These are phyloP conservation scores for Seiridium unicorne DNA, from an alignment of 2,329 filamentous ascomycete species.

Conservation along the genomic window DNA sequence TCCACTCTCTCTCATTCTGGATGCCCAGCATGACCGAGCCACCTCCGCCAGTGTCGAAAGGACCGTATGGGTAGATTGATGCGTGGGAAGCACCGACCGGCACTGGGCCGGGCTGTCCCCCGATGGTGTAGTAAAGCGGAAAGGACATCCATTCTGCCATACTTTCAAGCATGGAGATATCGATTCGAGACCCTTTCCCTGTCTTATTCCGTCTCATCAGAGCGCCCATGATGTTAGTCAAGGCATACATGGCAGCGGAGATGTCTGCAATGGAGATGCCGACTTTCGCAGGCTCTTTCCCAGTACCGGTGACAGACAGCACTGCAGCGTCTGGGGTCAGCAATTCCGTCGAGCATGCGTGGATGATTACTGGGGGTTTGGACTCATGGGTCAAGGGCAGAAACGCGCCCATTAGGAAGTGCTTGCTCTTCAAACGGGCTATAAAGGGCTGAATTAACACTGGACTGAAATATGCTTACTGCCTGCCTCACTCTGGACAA, in stretches of 20 bases:
- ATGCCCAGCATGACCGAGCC: slow-evolving; percentile 54
- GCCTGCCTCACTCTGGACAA: slow-evolving; percentile 52
- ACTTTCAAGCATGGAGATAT: slow-evolving; percentile 57
- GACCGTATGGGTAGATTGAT: slow-evolving; percentile 55
- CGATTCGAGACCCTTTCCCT: slow-evolving; percentile 45
- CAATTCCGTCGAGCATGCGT: no score
- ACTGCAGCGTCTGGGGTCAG: slow-evolving; percentile 16
- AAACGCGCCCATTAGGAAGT: no score
- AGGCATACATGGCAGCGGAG: slow-evolving; percentile 50
- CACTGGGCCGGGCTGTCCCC: slow-evolving; percentile 39
- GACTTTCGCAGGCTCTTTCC: slow-evolving; percentile 44
- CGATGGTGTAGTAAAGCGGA: slow-evolving; percentile 51
- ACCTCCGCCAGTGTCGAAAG: slow-evolving; percentile 46
- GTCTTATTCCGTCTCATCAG: slow-evolving; percentile 47
- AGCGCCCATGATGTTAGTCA: slow-evolving; percentile 48
- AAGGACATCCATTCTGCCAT: slow-evolving; percentile 61
- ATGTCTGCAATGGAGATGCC: slow-evolving; percentile 56
- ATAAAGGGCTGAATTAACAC: no score
- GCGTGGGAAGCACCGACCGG: slow-evolving; percentile 52
- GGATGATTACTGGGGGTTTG: no score
- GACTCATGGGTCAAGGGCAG: no score
- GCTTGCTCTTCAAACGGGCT: no score
- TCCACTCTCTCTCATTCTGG: slow-evolving; percentile 58
- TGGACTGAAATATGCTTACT: not conserved
- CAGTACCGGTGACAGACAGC: slow-evolving; percentile 47